A percentile compares a stretch with the other conserved stretches of the same genome.
phyloP scores from a whole-genome alignment of 2,329 filamentous ascomycete species.

The Penicillium verrucosum region DNA sequence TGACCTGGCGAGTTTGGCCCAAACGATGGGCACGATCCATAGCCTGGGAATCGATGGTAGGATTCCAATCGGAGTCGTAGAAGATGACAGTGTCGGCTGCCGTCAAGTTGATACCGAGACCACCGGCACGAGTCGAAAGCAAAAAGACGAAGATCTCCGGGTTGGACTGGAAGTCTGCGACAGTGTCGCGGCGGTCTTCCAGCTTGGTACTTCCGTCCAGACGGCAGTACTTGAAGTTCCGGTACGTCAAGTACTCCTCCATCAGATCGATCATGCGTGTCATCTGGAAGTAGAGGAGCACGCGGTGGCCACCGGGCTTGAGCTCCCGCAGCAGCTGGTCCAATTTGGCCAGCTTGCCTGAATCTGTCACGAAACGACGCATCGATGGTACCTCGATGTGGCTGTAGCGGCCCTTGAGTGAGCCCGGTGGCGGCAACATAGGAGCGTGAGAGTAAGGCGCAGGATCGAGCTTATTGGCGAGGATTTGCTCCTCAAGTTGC shows the following conservation, averaged over 20 bases:
- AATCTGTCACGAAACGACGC: conserved; percentile 96
- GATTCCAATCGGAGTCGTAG: conserved; percentile 99
- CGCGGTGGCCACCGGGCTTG: conserved; percentile 88
- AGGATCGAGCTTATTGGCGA: conserved; percentile 69
- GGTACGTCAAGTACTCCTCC: conserved; percentile 98
- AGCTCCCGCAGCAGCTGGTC: conserved; percentile 83
- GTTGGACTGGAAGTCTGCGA: conserved; percentile 91
- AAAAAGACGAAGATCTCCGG: conserved; percentile 97
- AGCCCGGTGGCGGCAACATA: conserved; percentile 74
- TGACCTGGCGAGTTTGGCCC: conserved; percentile 92
- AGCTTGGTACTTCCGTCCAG: conserved; percentile 96
- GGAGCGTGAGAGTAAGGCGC: conserved; percentile 57
- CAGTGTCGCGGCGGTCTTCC: conserved; percentile 93
- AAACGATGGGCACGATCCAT: conserved; percentile 99
- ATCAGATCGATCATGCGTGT: conserved; percentile 99
- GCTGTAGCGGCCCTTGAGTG: conserved; percentile 78
- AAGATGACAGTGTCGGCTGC: conserved; percentile 98
- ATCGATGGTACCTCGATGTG: conserved; percentile 93
- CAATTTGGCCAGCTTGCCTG: conserved; percentile 88
- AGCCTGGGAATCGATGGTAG: conserved; percentile 95
- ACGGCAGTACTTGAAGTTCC: conserved; percentile 98
- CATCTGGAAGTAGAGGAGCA: conserved; percentile 99
- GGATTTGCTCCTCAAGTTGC: conserved; percentile 67
- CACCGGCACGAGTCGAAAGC: conserved; percentile 91
- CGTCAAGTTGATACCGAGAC: conserved; percentile 95